Percentiles rank a stretch among this genome's conserved stretches.
Conservation (phyloP, 2,329 filamentous ascomycete species). For the Fusarium pininemorale region DNA sequence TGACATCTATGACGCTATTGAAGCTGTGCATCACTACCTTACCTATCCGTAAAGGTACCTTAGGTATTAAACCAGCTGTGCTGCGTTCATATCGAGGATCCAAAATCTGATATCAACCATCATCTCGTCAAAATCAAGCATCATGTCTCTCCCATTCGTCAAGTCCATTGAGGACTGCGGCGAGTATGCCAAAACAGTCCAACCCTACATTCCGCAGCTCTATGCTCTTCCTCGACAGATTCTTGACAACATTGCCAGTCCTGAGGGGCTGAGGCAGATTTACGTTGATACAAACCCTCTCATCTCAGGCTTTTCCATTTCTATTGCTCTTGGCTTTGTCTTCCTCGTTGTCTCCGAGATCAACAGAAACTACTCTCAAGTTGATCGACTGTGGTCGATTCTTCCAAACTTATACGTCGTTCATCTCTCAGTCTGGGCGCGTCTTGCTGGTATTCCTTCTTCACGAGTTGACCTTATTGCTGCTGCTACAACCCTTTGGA, state of each 20-base stretch:
- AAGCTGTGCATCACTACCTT: not conserved
- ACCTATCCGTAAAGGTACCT: too few relatives aligned
- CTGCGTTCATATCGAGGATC: not conserved
- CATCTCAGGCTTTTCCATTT: constrained; percentile 76
- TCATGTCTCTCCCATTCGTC: constrained; percentile 78
- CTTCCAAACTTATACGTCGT: constrained; percentile 86
- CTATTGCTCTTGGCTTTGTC: constrained; percentile 73
- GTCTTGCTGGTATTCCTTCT: constrained; percentile 75
- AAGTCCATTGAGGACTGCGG: constrained; percentile 77
- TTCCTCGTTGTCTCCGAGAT: constrained; percentile 82
- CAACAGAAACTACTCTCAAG: constrained; percentile 96
- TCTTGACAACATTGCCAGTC: constrained; percentile 66
- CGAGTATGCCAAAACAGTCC: constrained; percentile 77
- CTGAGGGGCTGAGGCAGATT: constrained; percentile 71
- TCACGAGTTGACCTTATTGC: constrained; percentile 77
- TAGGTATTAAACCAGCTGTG: constrained; percentile 17
- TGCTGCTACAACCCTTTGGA: constrained; percentile 79
- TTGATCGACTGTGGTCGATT: constrained; percentile 92
- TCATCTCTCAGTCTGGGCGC: constrained; percentile 86
- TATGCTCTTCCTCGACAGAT: constrained; percentile 74
- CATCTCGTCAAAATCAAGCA: constrained; percentile 28
- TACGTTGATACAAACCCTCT: constrained; percentile 90
- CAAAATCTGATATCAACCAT: not conserved
- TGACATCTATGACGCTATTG: constrained; percentile 33
- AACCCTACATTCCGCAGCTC: constrained; percentile 77